A percentile compares a stretch with the other conserved stretches of the same genome.
Conservation (phyloP, 2,329 filamentous ascomycete species). For the Epichloe sylvatica region DNA sequence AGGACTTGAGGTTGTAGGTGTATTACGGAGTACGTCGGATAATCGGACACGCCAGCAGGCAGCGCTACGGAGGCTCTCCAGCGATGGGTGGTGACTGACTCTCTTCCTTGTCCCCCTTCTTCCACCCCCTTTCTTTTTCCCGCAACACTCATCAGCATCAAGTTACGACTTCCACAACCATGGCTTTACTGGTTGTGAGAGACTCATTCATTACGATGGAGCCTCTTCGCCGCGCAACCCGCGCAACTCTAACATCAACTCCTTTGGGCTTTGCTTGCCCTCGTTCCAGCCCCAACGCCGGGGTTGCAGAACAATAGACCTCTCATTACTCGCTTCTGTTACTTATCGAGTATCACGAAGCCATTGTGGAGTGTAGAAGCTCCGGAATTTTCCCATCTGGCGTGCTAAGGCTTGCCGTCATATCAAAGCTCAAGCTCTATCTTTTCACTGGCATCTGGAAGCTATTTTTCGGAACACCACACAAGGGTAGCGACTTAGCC, state of each 20-base stretch:
- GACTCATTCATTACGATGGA: not conserved
- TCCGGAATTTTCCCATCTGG: conserved; percentile 1
- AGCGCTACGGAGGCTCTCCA: too few relatives aligned
- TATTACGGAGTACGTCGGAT: too few relatives aligned
- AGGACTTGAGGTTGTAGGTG: too few relatives aligned
- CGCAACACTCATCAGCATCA: not conserved
- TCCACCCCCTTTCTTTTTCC: not conserved
- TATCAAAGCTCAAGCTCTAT: not conserved
- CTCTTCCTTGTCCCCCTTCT: not conserved
- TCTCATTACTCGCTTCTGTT: conserved; percentile 13
- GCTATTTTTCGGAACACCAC: not conserved
- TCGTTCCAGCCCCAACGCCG: conserved; percentile 31
- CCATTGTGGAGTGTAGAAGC: conserved; percentile 9
- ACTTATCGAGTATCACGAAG: conserved; percentile 11
- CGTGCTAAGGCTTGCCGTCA: not conserved
- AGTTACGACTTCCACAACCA: not conserved
- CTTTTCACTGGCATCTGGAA: not conserved
- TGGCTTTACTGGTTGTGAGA: not conserved
- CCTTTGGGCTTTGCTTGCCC: not conserved
- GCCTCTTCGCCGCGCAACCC: not conserved
- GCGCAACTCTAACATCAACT: not conserved
- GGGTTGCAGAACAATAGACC: conserved; percentile 31
- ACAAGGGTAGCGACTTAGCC: not conserved
- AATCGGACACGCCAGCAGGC: too few relatives aligned
- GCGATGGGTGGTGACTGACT: not conserved